phyloP scores from a whole-genome alignment of 202 grass and related monocot genomes.

The Eragrostis tef region DNA sequence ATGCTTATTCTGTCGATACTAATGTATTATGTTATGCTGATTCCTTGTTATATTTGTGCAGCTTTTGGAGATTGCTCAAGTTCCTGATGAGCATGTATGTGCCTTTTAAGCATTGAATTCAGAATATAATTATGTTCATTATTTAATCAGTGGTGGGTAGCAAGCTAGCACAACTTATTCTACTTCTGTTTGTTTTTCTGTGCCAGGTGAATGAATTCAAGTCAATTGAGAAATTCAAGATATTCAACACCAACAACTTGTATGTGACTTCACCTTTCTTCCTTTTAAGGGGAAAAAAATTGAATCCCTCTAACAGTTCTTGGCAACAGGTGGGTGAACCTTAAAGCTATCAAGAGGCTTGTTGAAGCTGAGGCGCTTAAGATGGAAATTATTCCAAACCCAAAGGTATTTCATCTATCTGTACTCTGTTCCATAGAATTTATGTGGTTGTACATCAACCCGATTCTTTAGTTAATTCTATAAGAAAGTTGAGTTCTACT shows the following conservation, averaged over 20 bases:
- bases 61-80: slow-evolving; percentile 98
- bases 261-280: slow-evolving; percentile 47
- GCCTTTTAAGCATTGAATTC: background rate
- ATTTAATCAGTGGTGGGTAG: background rate
- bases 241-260: slow-evolving; percentile 99
- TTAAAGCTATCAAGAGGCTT: slow-evolving; percentile 98
- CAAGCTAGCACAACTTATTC: slow-evolving; percentile 13
- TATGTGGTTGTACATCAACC: background rate
- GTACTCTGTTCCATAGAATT: background rate
- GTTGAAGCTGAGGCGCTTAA: slow-evolving; percentile 96
- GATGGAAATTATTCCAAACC: slow-evolving; percentile 99
- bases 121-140: slow-evolving; percentile 7
- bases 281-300: background rate
- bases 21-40: background rate
- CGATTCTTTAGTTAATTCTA: background rate
- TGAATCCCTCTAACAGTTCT: slow-evolving; percentile 33
- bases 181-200: slow-evolving; percentile 23
- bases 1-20: slow-evolving; percentile 13
- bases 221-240: slow-evolving; percentile 99
- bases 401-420: slow-evolving; percentile 60
- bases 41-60: slow-evolving; percentile 49
- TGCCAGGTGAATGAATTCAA: slow-evolving; percentile 90
- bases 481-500: slow-evolving; percentile 32
- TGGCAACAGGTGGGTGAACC: slow-evolving; percentile 92
- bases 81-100: slow-evolving; percentile 91